Conservation (phyloP, 108 stramenopile species). For the Chaetoceros tenuissimus region DNA sequence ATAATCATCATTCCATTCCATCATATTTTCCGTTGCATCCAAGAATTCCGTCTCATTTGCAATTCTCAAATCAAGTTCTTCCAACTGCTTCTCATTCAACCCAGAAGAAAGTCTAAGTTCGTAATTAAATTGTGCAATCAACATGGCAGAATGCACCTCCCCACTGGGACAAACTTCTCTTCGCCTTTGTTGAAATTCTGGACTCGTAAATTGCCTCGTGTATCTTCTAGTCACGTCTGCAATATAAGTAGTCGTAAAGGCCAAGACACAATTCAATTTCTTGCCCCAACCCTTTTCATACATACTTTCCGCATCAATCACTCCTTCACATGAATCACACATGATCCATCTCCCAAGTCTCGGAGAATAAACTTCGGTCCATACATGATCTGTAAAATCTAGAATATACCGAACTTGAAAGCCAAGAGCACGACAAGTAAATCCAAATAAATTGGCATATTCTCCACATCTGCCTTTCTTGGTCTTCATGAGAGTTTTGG, state of each 20-base stretch:
- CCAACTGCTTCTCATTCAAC: neutral
- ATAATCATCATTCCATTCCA: constrained; percentile 35
- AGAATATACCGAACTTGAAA: constrained; percentile 88
- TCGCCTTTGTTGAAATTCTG: constrained; percentile 58
- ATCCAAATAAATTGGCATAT: constrained; percentile 94
- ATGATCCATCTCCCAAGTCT: constrained; percentile 72
- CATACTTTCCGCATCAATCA: constrained; percentile 89
- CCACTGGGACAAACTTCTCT: constrained; percentile 37
- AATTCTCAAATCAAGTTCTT: constrained; percentile 17
- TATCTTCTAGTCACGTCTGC: constrained; percentile 91
- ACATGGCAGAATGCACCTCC: constrained; percentile 7
- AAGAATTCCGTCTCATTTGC: constrained; percentile 19
- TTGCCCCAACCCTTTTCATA: constrained; percentile 99
- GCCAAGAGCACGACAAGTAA: constrained; percentile 75
- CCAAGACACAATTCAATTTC: constrained; percentile 69
- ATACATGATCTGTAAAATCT: constrained; percentile 98
- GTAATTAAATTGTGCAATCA: constrained; percentile 32
- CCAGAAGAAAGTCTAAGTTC: neutral
- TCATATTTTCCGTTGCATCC: constrained; percentile 14
- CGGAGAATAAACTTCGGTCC: constrained; percentile 83
- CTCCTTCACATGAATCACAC: constrained; percentile 90
- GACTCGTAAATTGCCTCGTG: constrained; percentile 51
- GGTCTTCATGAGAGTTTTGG: constrained; percentile 67
- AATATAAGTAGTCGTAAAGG: constrained; percentile 47
- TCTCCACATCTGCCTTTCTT: constrained; percentile 93